Base-by-base conservation (phyloP, 2,329 filamentous ascomycete genomes). In the Claviceps pazoutovae region DNA sequence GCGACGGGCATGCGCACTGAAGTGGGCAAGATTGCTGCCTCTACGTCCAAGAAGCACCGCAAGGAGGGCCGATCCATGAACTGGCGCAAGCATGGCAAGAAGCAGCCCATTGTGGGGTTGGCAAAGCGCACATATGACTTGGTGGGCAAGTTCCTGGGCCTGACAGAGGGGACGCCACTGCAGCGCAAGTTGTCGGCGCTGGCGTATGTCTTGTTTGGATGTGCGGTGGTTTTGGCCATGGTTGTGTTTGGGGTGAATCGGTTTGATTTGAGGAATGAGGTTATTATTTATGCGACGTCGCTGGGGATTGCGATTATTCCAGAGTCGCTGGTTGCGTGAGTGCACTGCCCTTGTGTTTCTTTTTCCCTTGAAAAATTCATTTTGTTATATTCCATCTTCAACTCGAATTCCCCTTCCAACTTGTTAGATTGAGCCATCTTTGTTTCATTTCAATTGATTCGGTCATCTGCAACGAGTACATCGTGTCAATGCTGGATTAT, bases 111-210 rank as follows among this genome's bases (percentile, higher is more conserved):
- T 9, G 68, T 76, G 16, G 74, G 74, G 14, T 61, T 73, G 30
- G 55, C 65, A 3, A 74, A 70, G 61, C 74, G 74, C 48, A 66
- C 66, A 34, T 75, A 72, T 53, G 71, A 75, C 57, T 66, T 71
- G 17, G 57, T 75, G 45, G 75, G 76, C 57, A 77, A 79, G 64
- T 80, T 83, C 58, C 72, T 84, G 50, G 80, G 76, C 48, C 62
- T 80, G 26, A 76, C 74, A 4, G 74, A 82, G 54, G 87, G 87
- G 34, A 93, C 87, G 2, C 87, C 87, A 3, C 71, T 93, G 48
- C 86, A 90, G 67, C 79, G 83, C 56, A 89, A 87, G 66, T 72
- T 93, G 49, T 84, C 84, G 54, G 85, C 86, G 59, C 74, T 93
- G 54, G 87, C 87, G 11, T 83, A 89, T 52, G 70, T 86, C 7